Evolutionary conservation across 2,329 filamentous ascomycete genomes (phyloP), one percentile per base, ranked within the genome.

Genomic region (Atkinsonella texensis): DNA sequence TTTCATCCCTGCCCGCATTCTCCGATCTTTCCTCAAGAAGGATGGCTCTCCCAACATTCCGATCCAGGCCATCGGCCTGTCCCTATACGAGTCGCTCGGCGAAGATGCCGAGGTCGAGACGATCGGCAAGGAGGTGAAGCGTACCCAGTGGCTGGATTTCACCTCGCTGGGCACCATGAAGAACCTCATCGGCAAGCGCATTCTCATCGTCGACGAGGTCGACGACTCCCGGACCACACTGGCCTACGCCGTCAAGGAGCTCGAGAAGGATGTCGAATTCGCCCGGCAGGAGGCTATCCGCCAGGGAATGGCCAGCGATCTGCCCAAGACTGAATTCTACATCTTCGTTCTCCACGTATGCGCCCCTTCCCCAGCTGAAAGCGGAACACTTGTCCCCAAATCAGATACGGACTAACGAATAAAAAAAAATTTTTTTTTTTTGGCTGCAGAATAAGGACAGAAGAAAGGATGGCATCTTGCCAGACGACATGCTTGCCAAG

Each of bases 41-140:
- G 78, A 87, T 54, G 88, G 86, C 60, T 80, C 76, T 56, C 83
- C 89, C 70, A 98, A 98, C 75, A 98, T 98, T 64, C 91, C 93
- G 59, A 98, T 98, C 71, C 93, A 98, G 78, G 93, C 93, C 58
- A 98, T 98, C 68, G 93, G 93, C 47, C 85, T 98, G 57, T 97
- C 91, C 20, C 84, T 98, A 52, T 98, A 98, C 76, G 93, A 98
- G 74, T 78, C 83, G 56, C 84, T 97, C 46, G 76, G 79, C 53
- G 53, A 54, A n/a, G 72, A 75, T 53, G 61, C 61, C 48, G 73
- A 72, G 53, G 70, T 72, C 53, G 93, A 98, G 72, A 73, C 77
- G 56, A 84, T 86, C 43, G 91, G 91, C 59, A 96, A 88, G 58
- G 93, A 94, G 74, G 93, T 98, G 61, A 97, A 89, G 42, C 87